Evolutionary conservation across 345 rosid species (phyloP), one percentile per base, ranked within the genome.

Genomic region (Dipteronia sinensis): DNA sequence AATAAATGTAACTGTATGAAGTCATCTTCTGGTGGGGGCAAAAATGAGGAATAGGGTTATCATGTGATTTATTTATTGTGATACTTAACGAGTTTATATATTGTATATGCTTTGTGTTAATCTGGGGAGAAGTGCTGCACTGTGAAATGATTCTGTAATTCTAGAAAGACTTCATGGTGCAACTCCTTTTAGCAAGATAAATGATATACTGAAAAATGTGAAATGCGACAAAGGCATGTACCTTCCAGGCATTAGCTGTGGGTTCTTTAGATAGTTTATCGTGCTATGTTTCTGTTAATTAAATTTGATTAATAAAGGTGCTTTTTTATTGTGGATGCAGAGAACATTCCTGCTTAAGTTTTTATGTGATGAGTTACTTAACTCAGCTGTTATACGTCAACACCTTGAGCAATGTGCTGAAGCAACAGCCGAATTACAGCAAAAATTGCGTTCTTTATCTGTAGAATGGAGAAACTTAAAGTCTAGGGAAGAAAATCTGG

Each of bases 381-480:
- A 84, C 84, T 83, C 99, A 67, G 82, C 94, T 73, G 87, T 91
- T 72, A 82, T 94, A 75, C 97, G 83, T 80, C 99, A 92, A 83
- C 97, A 94, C 88, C 94, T 96, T 22, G 99, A 96, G 88, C 98
- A 89, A 19, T 96, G 94, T 71, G 84, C 89, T 16, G 98, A 96
- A 85, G 77, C 87, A 69, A 83, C 87, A 29, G 84, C 83, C 74
- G 99, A 96, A 75, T 79, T 91, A 80, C 98, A 91, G 87, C 99
- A 94, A 89, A 94, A 89, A 79, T 82, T 96, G 80, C 97, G 99
- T 8, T 86, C 94, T 47, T 86, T 88, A 27, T 83, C 80, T 71
- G 76, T 67, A 9, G 97, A 96, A 83, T 89, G 86, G 94, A 94
- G 86, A 87, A 90, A 79, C 75, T 82, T 90, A 27, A 96, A 86